A percentile compares a stretch with the other conserved stretches of the same genome.
Evolutionary conservation across 257 asterid genomes (phyloP).

Genomic region (Voacanga thouarsii): DNA sequence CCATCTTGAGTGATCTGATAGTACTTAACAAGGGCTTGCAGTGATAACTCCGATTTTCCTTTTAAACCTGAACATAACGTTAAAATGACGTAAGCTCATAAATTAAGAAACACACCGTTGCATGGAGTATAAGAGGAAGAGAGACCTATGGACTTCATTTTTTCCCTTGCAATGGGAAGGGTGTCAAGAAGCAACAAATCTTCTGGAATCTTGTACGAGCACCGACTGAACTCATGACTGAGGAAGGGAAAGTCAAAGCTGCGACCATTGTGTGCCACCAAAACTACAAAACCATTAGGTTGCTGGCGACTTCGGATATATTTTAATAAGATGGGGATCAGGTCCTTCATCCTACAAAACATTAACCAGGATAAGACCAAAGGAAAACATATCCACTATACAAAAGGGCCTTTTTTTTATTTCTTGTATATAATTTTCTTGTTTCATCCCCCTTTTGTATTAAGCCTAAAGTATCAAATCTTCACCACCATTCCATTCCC

Average conservation of each 20-base stretch:
- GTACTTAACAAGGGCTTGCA: slow-evolving; percentile 60
- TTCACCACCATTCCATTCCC: too few relatives aligned
- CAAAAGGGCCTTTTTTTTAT: too few relatives aligned
- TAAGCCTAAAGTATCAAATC: too few relatives aligned
- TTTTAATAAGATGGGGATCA: slow-evolving; percentile 67
- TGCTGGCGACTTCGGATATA: slow-evolving; percentile 71
- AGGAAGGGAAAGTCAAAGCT: slow-evolving; percentile 80
- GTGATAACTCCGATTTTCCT: slow-evolving; percentile 32
- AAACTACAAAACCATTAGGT: slow-evolving; percentile 74
- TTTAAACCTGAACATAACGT: slow-evolving; percentile 44
- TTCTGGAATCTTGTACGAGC: slow-evolving; percentile 64
- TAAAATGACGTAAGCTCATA: slow-evolving; percentile 7
- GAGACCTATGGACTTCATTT: slow-evolving; percentile 63
- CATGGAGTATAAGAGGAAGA: background rate
- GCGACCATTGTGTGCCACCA: slow-evolving; percentile 78
- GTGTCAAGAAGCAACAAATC: slow-evolving; percentile 74
- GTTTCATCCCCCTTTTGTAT: background rate
- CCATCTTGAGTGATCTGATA: slow-evolving; percentile 56
- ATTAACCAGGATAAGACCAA: slow-evolving; percentile 16
- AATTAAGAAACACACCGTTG: background rate
- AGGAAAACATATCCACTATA: background rate
- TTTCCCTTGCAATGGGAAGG: slow-evolving; percentile 63
- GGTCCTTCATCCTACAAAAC: slow-evolving; percentile 84
- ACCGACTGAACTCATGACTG: slow-evolving; percentile 60
- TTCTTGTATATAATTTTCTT: too few relatives aligned